Conservation (phyloP, 192 early-diverging fungal species). For the Podila epicladia region DNA sequence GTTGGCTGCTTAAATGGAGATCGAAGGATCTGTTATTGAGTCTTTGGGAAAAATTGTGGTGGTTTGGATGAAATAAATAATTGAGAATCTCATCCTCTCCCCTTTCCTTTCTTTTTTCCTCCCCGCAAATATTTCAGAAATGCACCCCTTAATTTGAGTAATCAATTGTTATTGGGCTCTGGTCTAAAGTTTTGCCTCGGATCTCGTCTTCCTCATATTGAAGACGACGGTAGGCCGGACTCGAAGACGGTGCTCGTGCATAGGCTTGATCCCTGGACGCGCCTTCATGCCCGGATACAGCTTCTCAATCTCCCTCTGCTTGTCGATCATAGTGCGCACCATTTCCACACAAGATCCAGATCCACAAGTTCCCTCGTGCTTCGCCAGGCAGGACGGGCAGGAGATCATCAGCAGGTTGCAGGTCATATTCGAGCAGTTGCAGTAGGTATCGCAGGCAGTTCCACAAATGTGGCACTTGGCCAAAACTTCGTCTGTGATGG, state of each 20-base stretch:
- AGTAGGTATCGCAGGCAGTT: conserved; percentile 66
- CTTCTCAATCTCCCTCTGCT: conserved; percentile 32
- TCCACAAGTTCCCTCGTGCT: conserved; percentile 62
- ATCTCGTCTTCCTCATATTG: conserved; percentile 11
- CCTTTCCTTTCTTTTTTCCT: too few species aligned
- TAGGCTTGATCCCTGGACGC: conserved; percentile 25
- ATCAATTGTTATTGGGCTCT: too few species aligned
- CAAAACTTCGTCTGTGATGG: conserved; percentile 71
- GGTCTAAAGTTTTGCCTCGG: too few species aligned
- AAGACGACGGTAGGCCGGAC: conserved; percentile 30
- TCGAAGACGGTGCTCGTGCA: conserved; percentile 38
- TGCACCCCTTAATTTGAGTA: too few species aligned
- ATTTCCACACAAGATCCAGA: conserved; percentile 57
- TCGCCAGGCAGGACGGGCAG: conserved; percentile 63
- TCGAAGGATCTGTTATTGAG: too few species aligned
- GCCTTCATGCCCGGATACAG: conserved; percentile 42
- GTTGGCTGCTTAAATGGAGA: too few species aligned
- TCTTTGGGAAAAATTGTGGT: too few species aligned
- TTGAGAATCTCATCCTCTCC: too few species aligned
- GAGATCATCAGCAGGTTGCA: conserved; percentile 81
- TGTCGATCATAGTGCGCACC: conserved; percentile 41
- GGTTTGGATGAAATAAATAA: too few species aligned
- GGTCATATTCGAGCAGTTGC: conserved; percentile 75
- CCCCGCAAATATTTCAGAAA: too few species aligned
- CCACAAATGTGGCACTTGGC: conserved; percentile 78